A percentile compares a stretch with the other conserved stretches of the same genome.
phyloP scores from a whole-genome alignment of 192 early-diverging fungal genomes.

The Gigaspora rosea region DNA sequence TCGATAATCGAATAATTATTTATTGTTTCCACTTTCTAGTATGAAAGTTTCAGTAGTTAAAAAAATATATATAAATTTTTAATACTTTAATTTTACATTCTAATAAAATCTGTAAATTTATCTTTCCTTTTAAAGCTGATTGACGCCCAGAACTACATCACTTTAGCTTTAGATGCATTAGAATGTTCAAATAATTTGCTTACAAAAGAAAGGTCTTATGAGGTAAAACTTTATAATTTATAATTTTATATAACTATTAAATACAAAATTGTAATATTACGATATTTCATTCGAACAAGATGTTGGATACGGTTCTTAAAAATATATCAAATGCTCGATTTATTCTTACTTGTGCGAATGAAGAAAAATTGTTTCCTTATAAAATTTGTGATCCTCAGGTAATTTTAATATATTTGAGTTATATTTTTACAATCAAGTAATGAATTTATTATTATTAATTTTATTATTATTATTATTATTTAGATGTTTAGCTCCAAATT shows the following conservation, averaged over 20 bases:
- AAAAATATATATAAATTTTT: background rate
- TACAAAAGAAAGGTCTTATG: slow-evolving; percentile 17
- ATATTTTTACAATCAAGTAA: background rate
- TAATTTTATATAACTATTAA: background rate
- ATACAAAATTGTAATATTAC: background rate
- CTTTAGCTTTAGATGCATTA: slow-evolving; percentile 18
- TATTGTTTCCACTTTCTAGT: too few relatives aligned
- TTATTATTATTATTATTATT: background rate
- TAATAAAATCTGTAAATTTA: background rate
- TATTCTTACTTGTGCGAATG: background rate
- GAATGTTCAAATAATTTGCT: background rate
- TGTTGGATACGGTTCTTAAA: slow-evolving; percentile 16
- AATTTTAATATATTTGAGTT: background rate
- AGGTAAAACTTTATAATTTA: background rate
- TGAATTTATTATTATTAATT: background rate
- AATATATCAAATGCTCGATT: slow-evolving; percentile 9
- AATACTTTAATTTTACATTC: background rate
- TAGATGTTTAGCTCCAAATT: slow-evolving; percentile 24
- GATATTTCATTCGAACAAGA: background rate
- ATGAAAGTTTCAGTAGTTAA: too few relatives aligned
- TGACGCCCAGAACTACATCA: slow-evolving; percentile 29
- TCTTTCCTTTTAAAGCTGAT: background rate
- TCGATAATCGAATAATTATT: too few relatives aligned
- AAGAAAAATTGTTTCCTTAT: slow-evolving; percentile 30
- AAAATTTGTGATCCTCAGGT: slow-evolving; percentile 34